These are phyloP conservation scores for Chrysoporthe austroafricana DNA, from an alignment of 2,329 filamentous ascomycete species.

Conservation along the genomic window DNA sequence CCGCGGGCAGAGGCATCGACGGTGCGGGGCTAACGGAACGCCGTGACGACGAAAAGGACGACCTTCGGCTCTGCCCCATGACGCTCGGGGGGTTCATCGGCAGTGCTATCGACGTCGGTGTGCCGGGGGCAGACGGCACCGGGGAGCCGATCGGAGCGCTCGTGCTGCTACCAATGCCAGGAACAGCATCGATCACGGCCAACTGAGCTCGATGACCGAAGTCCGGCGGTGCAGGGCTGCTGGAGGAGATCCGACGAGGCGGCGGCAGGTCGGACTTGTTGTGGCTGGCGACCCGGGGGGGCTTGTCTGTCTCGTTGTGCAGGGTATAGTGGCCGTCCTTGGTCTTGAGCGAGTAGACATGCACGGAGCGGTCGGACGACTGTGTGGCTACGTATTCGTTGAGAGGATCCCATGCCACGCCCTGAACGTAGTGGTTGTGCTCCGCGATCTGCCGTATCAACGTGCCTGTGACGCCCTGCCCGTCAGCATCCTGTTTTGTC, in stretches of 20 bases:
- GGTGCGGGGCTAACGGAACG: slow-evolving; percentile 92
- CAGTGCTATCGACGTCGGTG: slow-evolving; percentile 83
- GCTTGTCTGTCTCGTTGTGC: slow-evolving; percentile 61
- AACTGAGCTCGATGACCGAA: slow-evolving; percentile 70
- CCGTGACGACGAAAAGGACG: slow-evolving; percentile 83
- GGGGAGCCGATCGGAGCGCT: slow-evolving; percentile 73
- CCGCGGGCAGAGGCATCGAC: slow-evolving; percentile 89
- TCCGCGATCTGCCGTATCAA: slow-evolving; percentile 92
- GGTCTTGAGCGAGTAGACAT: slow-evolving; percentile 94
- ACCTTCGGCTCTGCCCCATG: slow-evolving; percentile 89
- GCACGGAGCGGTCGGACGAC: slow-evolving; percentile 95
- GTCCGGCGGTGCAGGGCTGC: slow-evolving; percentile 89
- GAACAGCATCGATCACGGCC: slow-evolving; percentile 54
- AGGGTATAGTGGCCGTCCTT: slow-evolving; percentile 96
- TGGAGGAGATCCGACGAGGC: slow-evolving; percentile 83
- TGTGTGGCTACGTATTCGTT: slow-evolving; percentile 99
- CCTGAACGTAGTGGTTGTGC: slow-evolving; percentile 97
- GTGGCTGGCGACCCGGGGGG: slow-evolving; percentile 80
- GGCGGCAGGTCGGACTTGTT: slow-evolving; percentile 82
- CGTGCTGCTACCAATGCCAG: slow-evolving; percentile 36
- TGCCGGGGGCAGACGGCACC: slow-evolving; percentile 87
- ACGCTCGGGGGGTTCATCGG: slow-evolving; percentile 95
- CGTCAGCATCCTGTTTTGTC: slow-evolving; percentile 7
- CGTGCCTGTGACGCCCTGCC: slow-evolving; percentile 44
- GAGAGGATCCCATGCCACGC: slow-evolving; percentile 95